Evolutionary conservation across 148 eudicot genomes (phyloP), one percentile per base, ranked within the genome.

Genomic region (Cornus suecica): DNA sequence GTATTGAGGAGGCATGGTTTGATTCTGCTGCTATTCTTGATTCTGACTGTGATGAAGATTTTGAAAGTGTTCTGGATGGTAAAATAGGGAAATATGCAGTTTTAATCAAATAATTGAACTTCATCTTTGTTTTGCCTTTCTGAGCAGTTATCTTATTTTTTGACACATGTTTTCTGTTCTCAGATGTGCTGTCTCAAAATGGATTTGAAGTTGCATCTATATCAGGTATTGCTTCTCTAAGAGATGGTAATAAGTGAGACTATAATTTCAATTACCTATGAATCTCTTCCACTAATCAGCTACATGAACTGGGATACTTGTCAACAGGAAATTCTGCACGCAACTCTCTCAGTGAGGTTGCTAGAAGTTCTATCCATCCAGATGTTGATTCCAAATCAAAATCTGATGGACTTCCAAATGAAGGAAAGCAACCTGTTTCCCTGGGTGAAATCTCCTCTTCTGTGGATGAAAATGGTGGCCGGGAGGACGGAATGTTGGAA

Each of bases 21-120:
- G 99, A 95, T 83, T 90, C 97, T 37, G 79, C 85, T 52, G 80
- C 85, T 60, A 71, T 88, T 66, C 88, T 95, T 63, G 97, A 92
- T 52, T 92, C 97, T n/a, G 99, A 95, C 70, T 84, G 88, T 64
- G 99, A 95, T 64, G 97, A 95, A 27, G 97, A 95, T 73, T 95
- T 86, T 73, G 89, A 91, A 42, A 95, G 99, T 80, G 79, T 95
- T 66, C 88, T 75, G 25, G 99, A 95, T 64, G 97, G 99, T 95
- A 89, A 68, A 70, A 56, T 30, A 34, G 9, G 66, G 37, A 42
- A 24, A 60, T 28, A 11, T 22, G 37, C 31, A 25, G 58, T 25
- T 69, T 23, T 4, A 48, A 77, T 31, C 9, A 42, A 20, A 15
- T 60, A 71, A 27, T 48, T 66, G 24, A 60, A 26, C n/a, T 63